A percentile compares a stretch with the other conserved stretches of the same genome.
Conservation (phyloP, 495 filamentous ascomycete genomes). For the Hypoxylon cercidicola region DNA sequence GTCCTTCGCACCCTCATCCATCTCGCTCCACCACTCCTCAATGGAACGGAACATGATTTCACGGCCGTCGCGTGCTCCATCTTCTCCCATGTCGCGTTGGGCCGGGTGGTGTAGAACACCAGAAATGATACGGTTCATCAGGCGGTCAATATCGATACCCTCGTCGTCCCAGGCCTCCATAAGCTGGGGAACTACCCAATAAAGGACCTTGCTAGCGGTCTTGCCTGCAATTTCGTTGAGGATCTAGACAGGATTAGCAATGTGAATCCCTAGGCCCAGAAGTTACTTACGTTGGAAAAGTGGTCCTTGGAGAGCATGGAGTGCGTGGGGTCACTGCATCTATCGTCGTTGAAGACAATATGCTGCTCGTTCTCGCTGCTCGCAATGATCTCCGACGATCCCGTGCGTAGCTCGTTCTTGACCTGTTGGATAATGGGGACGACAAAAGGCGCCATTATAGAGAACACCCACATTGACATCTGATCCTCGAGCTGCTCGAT, state of each 20-base stretch:
- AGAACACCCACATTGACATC: conserved; percentile 86
- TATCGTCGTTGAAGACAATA: conserved; percentile 84
- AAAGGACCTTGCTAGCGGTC: conserved; percentile 77
- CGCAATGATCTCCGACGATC: conserved; percentile 86
- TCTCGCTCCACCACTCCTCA: conserved; percentile 79
- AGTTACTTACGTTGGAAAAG: conserved; percentile 71
- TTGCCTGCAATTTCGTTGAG: conserved; percentile 90
- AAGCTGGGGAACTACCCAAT: conserved; percentile 85
- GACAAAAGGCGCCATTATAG: conserved; percentile 83
- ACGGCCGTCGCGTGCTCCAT: conserved; percentile 78
- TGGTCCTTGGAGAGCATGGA: conserved; percentile 98
- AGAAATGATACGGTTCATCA: conserved; percentile 76
- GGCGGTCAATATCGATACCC: conserved; percentile 69
- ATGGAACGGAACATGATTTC: conserved; percentile 80
- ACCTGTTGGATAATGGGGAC: conserved; percentile 86
- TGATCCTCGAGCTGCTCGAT: conserved; percentile 83
- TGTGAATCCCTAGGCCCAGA: neutral
- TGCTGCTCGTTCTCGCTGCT: conserved; percentile 81
- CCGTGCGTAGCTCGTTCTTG: conserved; percentile 83
- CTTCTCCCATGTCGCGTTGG: conserved; percentile 71
- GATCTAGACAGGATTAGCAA: conserved; percentile 58
- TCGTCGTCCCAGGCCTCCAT: conserved; percentile 89
- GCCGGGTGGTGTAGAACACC: conserved; percentile 91
- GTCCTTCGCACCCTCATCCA: conserved; percentile 67
- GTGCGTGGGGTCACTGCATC: conserved; percentile 82